These are phyloP conservation scores for Hypoxylon sp. DNA, from an alignment of 2,329 filamentous ascomycete genomes.

Conservation along the genomic window DNA sequence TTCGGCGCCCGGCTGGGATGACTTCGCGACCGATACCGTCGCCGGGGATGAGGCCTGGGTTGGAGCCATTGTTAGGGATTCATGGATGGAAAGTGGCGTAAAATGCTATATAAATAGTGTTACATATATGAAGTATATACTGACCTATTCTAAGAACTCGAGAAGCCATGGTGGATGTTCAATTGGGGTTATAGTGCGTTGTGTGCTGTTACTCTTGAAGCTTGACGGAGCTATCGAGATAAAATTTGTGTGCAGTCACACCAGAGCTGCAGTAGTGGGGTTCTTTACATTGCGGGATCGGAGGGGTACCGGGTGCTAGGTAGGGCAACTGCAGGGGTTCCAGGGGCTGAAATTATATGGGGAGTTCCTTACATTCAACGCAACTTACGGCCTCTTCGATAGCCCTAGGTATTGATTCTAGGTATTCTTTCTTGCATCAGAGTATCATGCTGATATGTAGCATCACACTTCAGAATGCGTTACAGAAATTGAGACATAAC, in stretches of 20 bases:
- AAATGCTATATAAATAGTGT: neutral
- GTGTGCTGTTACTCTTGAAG: slow-evolving; percentile 16
- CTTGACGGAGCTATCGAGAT: slow-evolving; percentile 30
- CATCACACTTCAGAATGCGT: neutral
- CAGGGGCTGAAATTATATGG: slow-evolving; percentile 7
- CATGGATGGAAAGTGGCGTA: no score
- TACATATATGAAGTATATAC: slow-evolving; percentile 40
- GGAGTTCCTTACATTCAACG: slow-evolving; percentile 11
- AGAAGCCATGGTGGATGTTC: slow-evolving; percentile 67
- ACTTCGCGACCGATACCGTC: slow-evolving; percentile 99
- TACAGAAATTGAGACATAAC: slow-evolving; percentile 15
- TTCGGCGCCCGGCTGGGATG: slow-evolving; percentile 90
- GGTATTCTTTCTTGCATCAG: slow-evolving; percentile 13
- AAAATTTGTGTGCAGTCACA: slow-evolving; percentile 30
- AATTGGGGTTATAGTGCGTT: slow-evolving; percentile 47
- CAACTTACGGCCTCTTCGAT: slow-evolving; percentile 1
- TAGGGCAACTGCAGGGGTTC: slow-evolving; percentile 6
- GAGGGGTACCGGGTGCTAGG: slow-evolving; percentile 18
- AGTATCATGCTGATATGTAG: slow-evolving; percentile 5
- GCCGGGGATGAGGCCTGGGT: slow-evolving; percentile 89
- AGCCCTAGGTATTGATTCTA: neutral
- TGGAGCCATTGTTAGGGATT: neutral
- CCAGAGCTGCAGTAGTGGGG: slow-evolving; percentile 25
- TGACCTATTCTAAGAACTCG: slow-evolving; percentile 77
- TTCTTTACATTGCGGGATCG: slow-evolving; percentile 39